Conservation (phyloP, 2,329 filamentous ascomycete genomes). For the Kalmusia sp. region DNA sequence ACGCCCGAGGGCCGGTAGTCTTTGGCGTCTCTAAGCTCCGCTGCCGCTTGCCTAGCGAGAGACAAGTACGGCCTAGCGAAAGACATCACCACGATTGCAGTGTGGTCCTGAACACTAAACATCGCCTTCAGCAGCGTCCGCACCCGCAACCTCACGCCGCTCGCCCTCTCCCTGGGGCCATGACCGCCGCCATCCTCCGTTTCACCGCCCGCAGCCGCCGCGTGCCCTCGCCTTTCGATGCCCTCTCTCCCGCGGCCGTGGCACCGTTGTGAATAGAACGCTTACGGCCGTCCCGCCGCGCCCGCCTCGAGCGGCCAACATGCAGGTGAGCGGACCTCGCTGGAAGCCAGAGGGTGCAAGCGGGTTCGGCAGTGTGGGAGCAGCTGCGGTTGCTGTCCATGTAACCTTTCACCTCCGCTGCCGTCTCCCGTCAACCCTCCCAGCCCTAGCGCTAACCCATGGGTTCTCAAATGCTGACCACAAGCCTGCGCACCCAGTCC, state of each 20-base stretch:
- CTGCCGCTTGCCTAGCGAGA: not conserved
- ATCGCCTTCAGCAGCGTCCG: not conserved
- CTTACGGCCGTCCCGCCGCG: slow-evolving; percentile 6
- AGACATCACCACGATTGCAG: not conserved
- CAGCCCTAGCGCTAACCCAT: not conserved
- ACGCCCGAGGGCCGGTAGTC: not conserved
- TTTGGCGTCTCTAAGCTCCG: not conserved
- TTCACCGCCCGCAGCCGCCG: slow-evolving; percentile 14
- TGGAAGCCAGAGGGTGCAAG: not conserved
- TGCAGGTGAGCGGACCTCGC: slow-evolving; percentile 16
- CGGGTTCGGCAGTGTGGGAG: not conserved
- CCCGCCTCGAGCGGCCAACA: slow-evolving; percentile 11
- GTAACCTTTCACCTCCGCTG: slow-evolving; percentile 11
- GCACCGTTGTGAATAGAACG: slow-evolving; percentile 8
- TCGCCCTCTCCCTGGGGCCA: slow-evolving; percentile 13
- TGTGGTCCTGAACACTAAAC: not conserved
- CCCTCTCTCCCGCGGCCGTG: slow-evolving; percentile 11
- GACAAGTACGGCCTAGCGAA: not conserved
- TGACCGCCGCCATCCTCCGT: slow-evolving; percentile 16
- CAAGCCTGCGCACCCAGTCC: slow-evolving; percentile 35
- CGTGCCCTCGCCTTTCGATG: slow-evolving; percentile 15
- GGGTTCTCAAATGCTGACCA: slow-evolving; percentile 37
- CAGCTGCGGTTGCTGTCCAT: not conserved
- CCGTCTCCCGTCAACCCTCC: slow-evolving; percentile 9
- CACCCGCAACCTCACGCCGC: not conserved